Evolutionary conservation across 805 yeast species (phyloP).

Genomic region (Candida incommunis): DNA sequence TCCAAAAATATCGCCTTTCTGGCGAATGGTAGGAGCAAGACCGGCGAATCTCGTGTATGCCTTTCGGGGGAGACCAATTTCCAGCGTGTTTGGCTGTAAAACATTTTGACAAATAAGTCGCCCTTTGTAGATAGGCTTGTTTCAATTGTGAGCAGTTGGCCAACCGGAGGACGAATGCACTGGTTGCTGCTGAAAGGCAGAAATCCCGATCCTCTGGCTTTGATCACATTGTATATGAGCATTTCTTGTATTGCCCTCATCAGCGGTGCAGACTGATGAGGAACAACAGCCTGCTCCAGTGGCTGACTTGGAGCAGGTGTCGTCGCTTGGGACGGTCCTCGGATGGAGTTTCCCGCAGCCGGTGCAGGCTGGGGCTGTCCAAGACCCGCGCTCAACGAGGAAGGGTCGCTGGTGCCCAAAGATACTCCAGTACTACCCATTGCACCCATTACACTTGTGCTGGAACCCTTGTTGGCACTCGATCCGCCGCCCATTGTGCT

Average conservation of each 20-base stretch:
- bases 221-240: constrained; percentile 7
- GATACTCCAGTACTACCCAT: too few species aligned
- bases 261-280: constrained; percentile 14
- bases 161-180: constrained; percentile 6
- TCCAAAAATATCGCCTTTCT: constrained; percentile 3
- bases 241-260: constrained; percentile 9
- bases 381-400: too few species aligned
- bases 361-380: neutral
- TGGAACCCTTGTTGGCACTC: constrained; percentile 4
- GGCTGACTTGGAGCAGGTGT: constrained; percentile 1
- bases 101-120: constrained; percentile 11
- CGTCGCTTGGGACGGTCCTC: constrained; percentile 1
- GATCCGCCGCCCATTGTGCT: neutral
- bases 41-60: neutral
- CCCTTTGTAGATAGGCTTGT: constrained; percentile 11
- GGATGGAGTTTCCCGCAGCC: neutral
- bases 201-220: constrained; percentile 4
- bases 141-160: constrained; percentile 10
- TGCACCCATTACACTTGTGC: too few species aligned
- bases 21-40: constrained; percentile 6
- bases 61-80: neutral
- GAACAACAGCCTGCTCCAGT: constrained; percentile 1
- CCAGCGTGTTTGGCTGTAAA: constrained; percentile 5
- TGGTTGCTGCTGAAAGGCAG: constrained; percentile 9
- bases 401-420: too few species aligned